phyloP scores from a whole-genome alignment of 306 rosid genomes.

The Pyrus bretschneideri region DNA sequence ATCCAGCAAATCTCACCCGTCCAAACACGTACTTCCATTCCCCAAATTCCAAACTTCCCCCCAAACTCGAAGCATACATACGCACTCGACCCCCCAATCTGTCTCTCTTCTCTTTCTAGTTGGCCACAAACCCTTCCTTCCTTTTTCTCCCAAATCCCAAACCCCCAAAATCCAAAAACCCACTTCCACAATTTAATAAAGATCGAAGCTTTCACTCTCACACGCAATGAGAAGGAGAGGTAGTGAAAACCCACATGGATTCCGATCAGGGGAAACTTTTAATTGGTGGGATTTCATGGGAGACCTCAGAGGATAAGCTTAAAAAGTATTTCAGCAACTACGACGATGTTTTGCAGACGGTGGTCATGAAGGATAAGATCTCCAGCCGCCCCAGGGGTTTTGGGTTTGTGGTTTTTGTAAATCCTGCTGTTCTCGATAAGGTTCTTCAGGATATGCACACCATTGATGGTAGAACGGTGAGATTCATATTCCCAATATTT shows the following conservation, averaged over 20 bases:
- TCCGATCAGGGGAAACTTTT: slow-evolving; percentile 97
- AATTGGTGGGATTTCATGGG: slow-evolving; percentile 94
- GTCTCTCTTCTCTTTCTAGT: slow-evolving; percentile 11
- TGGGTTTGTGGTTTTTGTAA: slow-evolving; percentile 78
- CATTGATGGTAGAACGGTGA: slow-evolving; percentile 88
- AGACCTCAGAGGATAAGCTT: slow-evolving; percentile 82
- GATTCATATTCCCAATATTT: background rate
- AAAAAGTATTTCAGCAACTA: slow-evolving; percentile 71
- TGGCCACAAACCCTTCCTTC: slow-evolving; percentile 39
- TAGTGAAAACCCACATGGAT: slow-evolving; percentile 49
- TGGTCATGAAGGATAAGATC: slow-evolving; percentile 81
- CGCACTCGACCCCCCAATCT: background rate
- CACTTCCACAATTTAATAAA: background rate
- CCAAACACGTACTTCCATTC: slow-evolving; percentile 8
- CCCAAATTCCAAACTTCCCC: background rate
- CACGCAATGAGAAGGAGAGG: background rate
- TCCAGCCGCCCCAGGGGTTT: slow-evolving; percentile 87
- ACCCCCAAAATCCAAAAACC: background rate
- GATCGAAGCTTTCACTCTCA: background rate
- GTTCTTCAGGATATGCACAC: slow-evolving; percentile 85
- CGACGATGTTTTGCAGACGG: slow-evolving; percentile 74
- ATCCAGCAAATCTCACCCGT: slow-evolving; percentile 29
- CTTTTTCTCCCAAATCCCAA: slow-evolving; percentile 5
- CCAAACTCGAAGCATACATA: background rate
- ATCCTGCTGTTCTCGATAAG: slow-evolving; percentile 83